Percentiles rank a stretch among this genome's conserved stretches.
phyloP scores from a whole-genome alignment of 371 early-diverging fungal species.

The Rhizopus delemar region DNA sequence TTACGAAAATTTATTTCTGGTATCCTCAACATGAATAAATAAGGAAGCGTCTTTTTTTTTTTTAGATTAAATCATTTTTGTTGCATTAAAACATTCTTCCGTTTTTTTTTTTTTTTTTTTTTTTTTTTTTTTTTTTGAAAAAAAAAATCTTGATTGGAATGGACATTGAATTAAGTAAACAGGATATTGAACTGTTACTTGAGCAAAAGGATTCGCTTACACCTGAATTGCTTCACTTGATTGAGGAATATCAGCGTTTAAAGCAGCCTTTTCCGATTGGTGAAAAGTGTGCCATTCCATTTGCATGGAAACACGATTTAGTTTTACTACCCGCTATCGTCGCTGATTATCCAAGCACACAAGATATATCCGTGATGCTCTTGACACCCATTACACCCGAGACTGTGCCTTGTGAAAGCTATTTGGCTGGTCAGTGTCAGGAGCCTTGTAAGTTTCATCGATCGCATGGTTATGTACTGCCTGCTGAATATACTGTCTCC shows the following conservation, averaged over 20 bases:
- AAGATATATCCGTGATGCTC: slow-evolving; percentile 18
- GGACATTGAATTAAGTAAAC: not conserved
- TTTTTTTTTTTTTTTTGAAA: too few species aligned
- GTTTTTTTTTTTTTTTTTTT: too few species aligned
- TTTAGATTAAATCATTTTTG: not conserved
- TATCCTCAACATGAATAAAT: not conserved
- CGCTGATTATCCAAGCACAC: not conserved
- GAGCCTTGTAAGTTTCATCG: slow-evolving; percentile 7
- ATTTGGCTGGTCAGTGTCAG: slow-evolving; percentile 6
- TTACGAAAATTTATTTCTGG: slow-evolving; percentile 69
- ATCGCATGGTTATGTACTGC: slow-evolving; percentile 26
- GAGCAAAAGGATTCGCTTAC: slow-evolving; percentile 2
- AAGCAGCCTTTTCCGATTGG: slow-evolving; percentile 2
- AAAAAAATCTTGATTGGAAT: too few species aligned
- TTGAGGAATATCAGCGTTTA: slow-evolving; percentile 5
- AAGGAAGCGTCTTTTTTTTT: too few species aligned
- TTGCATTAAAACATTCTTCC: not conserved
- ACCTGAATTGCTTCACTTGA: slow-evolving; percentile 8
- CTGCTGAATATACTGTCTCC: slow-evolving; percentile 13
- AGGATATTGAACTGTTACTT: not conserved
- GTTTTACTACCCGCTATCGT: slow-evolving; percentile 14
- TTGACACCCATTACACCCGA: slow-evolving; percentile 25
- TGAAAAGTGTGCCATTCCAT: slow-evolving; percentile 12
- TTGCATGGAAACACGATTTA: not conserved
- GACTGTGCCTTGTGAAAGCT: slow-evolving; percentile 24